phyloP scores from a whole-genome alignment of 352 stramenopile genomes.

The Phytopythium cucurbitacearum region DNA sequence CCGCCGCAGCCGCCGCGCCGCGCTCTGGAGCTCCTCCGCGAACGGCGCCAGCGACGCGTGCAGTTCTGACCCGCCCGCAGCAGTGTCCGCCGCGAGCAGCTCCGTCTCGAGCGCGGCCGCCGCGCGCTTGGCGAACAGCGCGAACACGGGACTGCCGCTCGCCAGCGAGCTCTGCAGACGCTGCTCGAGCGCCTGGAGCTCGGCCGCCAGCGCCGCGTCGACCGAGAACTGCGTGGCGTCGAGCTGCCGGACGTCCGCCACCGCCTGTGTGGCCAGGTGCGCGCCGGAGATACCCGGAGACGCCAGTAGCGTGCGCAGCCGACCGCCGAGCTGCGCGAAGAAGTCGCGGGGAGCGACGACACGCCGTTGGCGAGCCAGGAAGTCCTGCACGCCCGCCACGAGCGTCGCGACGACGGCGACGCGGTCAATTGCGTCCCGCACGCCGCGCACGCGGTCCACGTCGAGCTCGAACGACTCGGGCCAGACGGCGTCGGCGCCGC shows the following conservation, averaged over 20 bases:
- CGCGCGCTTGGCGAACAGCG: slow-evolving; percentile 46
- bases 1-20: slow-evolving; percentile 24
- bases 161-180: slow-evolving; percentile 41
- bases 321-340: slow-evolving; percentile 18
- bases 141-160: slow-evolving; percentile 49
- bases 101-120: slow-evolving; percentile 22
- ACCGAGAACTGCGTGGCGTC: slow-evolving; percentile 11
- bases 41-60: slow-evolving; percentile 55
- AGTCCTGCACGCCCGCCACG: slow-evolving; percentile 56
- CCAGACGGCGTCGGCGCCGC: slow-evolving; percentile 27
- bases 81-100: slow-evolving; percentile 10
- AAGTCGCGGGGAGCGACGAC: slow-evolving; percentile 25
- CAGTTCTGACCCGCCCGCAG: slow-evolving; percentile 14
- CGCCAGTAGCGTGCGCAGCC: slow-evolving; percentile 36
- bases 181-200: slow-evolving; percentile 33
- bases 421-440: slow-evolving; percentile 51
- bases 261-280: slow-evolving; percentile 49
- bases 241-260: slow-evolving; percentile 26
- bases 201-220: not conserved
- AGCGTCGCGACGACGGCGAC: slow-evolving; percentile 54
- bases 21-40: slow-evolving; percentile 29
- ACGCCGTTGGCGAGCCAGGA: slow-evolving; percentile 21
- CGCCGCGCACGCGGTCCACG: slow-evolving; percentile 41
- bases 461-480: slow-evolving; percentile 68
- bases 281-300: slow-evolving; percentile 40